Evolutionary conservation across 805 yeast genomes (phyloP).

Genomic region (Wickerhamomyces strasburgensis): DNA sequence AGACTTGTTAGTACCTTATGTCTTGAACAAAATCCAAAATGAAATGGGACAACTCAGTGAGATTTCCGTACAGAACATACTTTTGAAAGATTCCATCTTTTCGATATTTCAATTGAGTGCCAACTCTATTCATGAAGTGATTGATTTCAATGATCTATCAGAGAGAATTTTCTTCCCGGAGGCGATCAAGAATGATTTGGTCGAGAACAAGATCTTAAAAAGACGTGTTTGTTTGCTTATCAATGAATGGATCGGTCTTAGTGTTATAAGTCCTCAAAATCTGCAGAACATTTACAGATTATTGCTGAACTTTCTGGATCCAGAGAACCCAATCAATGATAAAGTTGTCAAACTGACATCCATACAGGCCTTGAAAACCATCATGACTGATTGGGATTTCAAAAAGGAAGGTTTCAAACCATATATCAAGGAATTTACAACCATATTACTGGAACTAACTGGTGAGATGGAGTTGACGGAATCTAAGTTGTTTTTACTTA

Average conservation of each 20-base stretch:
- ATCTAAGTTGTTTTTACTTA: constrained; percentile 67
- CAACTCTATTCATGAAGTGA: constrained; percentile 54
- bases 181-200: constrained; percentile 34
- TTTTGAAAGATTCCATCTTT: constrained; percentile 73
- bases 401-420: constrained; percentile 63
- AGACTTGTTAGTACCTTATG: constrained; percentile 46
- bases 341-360: constrained; percentile 78
- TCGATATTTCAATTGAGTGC: constrained; percentile 81
- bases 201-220: constrained; percentile 57
- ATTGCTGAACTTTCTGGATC: constrained; percentile 44
- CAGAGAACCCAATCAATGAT: constrained; percentile 51
- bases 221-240: constrained; percentile 75
- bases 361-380: constrained; percentile 58
- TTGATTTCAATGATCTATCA: constrained; percentile 65
- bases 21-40: constrained; percentile 52
- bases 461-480: constrained; percentile 56
- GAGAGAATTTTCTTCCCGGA: constrained; percentile 64
- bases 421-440: constrained; percentile 49
- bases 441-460: constrained; percentile 45
- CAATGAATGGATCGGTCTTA: constrained; percentile 73
- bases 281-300: constrained; percentile 55
- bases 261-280: constrained; percentile 51
- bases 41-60: constrained; percentile 30
- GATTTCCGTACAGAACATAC: constrained; percentile 40
- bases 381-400: constrained; percentile 87